Evolutionary conservation across 2,329 filamentous ascomycete species (phyloP), one percentile per base, ranked within the genome.

Genomic region (Aspergillus hortae): DNA sequence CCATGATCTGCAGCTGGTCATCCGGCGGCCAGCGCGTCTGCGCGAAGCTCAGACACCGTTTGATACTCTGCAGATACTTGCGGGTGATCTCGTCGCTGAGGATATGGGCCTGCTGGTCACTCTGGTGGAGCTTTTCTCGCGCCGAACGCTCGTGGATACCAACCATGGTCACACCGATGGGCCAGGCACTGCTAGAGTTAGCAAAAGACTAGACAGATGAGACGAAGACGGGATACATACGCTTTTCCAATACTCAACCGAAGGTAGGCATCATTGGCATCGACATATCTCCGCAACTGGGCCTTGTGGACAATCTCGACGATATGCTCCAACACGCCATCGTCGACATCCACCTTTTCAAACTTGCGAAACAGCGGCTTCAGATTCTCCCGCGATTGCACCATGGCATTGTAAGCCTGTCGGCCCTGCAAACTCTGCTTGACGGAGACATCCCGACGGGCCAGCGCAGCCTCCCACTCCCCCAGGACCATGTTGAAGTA

Each of bases 151-250:
- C 94, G 82, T 99, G 94, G 63, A 99, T 99, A 79, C 94, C 94
- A 66, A 99, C 94, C 94, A 97, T 99, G 70, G 94, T 99, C 36
- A 99, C 94, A 74, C 94, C 94, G 66, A 99, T 99, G 21, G 94
- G 94, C 94, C 94, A 99, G 14, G 94, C 94, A 56, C 77, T 80
- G 52, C 32, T 40, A 4, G 6, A 11, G 48, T 63, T 57, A 65
- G 61, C 17, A 21, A 23, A 33, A 7, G 0, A 40, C 43, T 11
- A 4, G 6, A 35, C 9, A 48, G 46, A 27, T 4, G n/a, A 14
- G 14, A 14, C 49, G 38, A 10, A 45, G 30, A 30, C 40, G 6
- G 23, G 25, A 23, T 21, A 74, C 75, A 57, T 70, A 79, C 61
- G 91, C 92, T 76, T 96, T 96, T 58, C 91, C 91, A 66, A 99